Evolutionary conservation across 2,329 filamentous ascomycete genomes (phyloP), one percentile per base, ranked within the genome.

Genomic region (Aspergillus viridinutans): DNA sequence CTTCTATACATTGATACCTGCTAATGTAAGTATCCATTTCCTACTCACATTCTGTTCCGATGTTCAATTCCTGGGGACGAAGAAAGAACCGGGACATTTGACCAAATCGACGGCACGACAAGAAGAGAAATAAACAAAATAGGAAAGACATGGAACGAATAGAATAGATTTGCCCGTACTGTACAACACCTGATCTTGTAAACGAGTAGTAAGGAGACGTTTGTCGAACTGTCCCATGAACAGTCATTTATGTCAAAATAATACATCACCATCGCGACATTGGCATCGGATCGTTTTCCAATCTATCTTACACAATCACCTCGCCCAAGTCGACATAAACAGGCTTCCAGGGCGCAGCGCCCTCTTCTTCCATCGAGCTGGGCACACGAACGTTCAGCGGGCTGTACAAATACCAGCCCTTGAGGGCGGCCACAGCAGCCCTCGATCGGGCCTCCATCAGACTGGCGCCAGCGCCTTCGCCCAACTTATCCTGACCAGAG

Each of bases 371-470:
- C 78, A 84, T 88, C 61, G 90, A 86, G 70, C 88, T 90, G 25
- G 88, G 88, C 59, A 90, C 80, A 57, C 82, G 81, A 51, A 85
- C 83, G 61, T 84, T 77, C 64, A 83, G 70, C 1, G 94, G 93
- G 72, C 87, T 92, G 79, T 99, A 99, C 53, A 99, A 80, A 75
- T 99, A 99, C 94, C 94, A 99, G 5, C 88, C 83, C 81, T 96
- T 96, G 69, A 99, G 80, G 20, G 92, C 87, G 61, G 89, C 87
- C 68, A 95, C 92, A 40, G 90, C 86, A 21, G 94, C 94, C 72
- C 90, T 84, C 61, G 84, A 82, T 61, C 90, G 85, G 32, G 90
- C 93, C 67, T 91, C 84, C 63, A 91, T 82, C 56, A 97, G 79
- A 74, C 84, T 92, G 50, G 88, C 79, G 25, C 90, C 94, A 21